These are phyloP conservation scores for Suaeda aralocaspica DNA, from an alignment of 148 eudicot genomes.

Conservation along the genomic window DNA sequence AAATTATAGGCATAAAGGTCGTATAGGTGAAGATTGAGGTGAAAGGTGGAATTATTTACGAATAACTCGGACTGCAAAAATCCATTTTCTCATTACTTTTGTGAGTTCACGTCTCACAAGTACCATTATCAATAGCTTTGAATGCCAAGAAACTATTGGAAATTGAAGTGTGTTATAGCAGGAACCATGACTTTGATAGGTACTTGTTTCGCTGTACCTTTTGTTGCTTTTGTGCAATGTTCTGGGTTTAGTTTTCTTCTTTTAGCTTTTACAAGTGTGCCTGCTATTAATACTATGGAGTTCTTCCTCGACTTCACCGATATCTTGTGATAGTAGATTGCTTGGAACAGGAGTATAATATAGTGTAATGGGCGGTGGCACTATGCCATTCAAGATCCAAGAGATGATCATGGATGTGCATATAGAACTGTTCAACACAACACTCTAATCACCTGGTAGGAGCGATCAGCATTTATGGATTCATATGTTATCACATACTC, in stretches of 20 bases:
- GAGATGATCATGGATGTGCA: background rate
- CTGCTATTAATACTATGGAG: no score
- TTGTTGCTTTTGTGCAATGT: background rate
- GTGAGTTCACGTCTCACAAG: conserved; percentile 1
- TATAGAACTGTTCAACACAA: conserved; percentile 3
- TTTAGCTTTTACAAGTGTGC: background rate
- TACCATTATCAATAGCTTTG: conserved; percentile 7
- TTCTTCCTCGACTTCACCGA: no score
- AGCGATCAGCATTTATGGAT: conserved; percentile 11
- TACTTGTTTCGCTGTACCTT: background rate
- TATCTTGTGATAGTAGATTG: no score
- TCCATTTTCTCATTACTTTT: background rate
- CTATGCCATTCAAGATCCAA: background rate
- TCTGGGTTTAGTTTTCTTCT: background rate
- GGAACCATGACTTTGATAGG: conserved; percentile 8
- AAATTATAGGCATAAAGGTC: no score
- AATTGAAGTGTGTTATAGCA: conserved; percentile 20
- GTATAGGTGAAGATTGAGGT: no score
- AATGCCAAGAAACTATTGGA: conserved; percentile 11
- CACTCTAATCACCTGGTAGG: background rate
- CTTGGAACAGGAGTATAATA: no score
- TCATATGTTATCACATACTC: no score
- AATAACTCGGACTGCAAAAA: no score
- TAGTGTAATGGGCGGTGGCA: background rate
- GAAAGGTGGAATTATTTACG: no score